phyloP scores from a whole-genome alignment of 306 rosid species.

The Castanospermum australe region DNA sequence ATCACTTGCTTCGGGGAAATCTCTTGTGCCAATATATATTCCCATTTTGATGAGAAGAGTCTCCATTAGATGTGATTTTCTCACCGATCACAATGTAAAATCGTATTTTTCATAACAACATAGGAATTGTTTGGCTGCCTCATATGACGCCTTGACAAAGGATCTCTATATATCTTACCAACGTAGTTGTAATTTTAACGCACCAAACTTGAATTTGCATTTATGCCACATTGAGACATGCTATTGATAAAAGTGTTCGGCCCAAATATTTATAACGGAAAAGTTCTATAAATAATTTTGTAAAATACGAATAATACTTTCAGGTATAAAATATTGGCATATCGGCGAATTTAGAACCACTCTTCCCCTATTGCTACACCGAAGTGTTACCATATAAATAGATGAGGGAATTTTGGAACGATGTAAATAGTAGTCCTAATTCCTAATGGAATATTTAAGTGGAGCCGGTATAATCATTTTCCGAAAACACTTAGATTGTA shows the following conservation, averaged over 20 bases:
- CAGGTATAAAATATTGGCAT: background rate
- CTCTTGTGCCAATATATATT: background rate
- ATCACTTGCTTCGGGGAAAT: no score
- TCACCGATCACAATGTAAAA: background rate
- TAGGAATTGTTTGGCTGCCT: background rate
- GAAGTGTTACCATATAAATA: no score
- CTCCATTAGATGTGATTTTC: background rate
- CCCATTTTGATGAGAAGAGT: background rate
- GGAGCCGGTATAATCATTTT: background rate
- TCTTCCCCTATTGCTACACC: background rate
- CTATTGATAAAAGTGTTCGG: background rate
- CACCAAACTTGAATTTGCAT: background rate
- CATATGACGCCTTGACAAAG: background rate
- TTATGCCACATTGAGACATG: background rate
- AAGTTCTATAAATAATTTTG: background rate
- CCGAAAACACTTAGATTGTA: background rate
- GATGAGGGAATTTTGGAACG: background rate
- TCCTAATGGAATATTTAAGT: slow-evolving; percentile 8
- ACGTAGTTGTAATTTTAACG: background rate
- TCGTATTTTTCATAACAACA: background rate
- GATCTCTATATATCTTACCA: background rate
- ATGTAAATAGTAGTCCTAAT: background rate
- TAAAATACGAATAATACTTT: background rate
- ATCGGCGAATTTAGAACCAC: background rate
- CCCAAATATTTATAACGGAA: background rate